Base-by-base conservation (phyloP, 176 grass and related monocot genomes). In the Elymus sibiricus region DNA sequence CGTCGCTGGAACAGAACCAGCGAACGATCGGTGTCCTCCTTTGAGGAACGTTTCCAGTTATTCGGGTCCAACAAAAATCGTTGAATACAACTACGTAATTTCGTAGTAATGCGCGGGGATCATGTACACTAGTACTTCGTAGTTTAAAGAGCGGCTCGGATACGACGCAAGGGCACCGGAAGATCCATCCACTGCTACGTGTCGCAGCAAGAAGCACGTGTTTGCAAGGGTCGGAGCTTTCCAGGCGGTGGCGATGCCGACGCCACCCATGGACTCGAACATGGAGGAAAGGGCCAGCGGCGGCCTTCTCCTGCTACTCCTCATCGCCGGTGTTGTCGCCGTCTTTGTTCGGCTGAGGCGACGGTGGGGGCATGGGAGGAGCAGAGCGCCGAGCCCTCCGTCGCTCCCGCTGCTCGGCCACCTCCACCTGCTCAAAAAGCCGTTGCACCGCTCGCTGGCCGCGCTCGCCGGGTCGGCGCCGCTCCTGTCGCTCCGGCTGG, bases 361-460 rank as follows among this genome's bases (percentile, higher is more conserved):
- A 17, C 71, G 32, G 1, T 5, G 27, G 0, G 32, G 4, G 12
- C 64, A 56, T 0, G 31, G 28, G 60, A 53, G 31, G 21, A 47
- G n/a, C 71, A 47, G 29, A 26, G 69, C 89, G n/a, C 89, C 85
- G 8, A 78, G 53, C 35, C 86, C 85, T 19, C 84, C 89, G 16
- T 80, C 82, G 17, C 63, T 88, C 12, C 92, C 94, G 37, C 39
- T 97, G 79, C 63, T 97, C 11, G 92, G 92, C 25, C 94, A 97
- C 85, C 85, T 94, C 47, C 90, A 97, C 87, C 89, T 90, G 31
- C 24, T 93, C 70, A 67, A 88, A 44, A 90, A 83, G 51, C 94
- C 89, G 60, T 51, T 92, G 16, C 91, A 94, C 85, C 91, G 14
- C 34, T 83, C 85, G 9, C 75, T 97, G 5, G 67, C 79, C 12